Conservation (phyloP, 2,329 filamentous ascomycete genomes). For the Fusarium burgessii region DNA sequence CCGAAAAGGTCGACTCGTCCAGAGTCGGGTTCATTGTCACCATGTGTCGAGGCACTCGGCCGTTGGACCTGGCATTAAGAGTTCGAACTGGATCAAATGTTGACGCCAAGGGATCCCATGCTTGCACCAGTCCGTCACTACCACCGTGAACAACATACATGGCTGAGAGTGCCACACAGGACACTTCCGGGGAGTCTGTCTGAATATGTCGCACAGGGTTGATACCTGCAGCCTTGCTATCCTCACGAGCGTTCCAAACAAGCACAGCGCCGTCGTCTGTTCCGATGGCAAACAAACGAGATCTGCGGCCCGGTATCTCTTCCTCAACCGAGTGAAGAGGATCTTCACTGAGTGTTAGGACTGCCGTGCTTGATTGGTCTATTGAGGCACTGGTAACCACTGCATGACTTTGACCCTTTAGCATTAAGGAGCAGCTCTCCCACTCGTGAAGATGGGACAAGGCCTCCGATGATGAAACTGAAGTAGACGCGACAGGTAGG, state of each 20-base stretch:
- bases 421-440: constrained; percentile 49
- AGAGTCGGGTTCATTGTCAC: constrained; percentile 66
- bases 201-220: constrained; percentile 83
- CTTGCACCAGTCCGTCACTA: constrained; percentile 93
- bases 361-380: constrained; percentile 80
- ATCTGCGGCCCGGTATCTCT: constrained; percentile 87
- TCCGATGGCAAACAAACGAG: constrained; percentile 83
- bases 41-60: constrained; percentile 81
- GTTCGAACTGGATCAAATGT: constrained; percentile 82
- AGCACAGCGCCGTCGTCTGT: constrained; percentile 82
- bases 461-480: constrained; percentile 33
- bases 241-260: constrained; percentile 85
- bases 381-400: constrained; percentile 78
- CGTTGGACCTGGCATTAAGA: constrained; percentile 85
- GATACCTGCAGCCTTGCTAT: constrained; percentile 60
- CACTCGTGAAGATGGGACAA: constrained; percentile 48
- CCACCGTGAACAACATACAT: constrained; percentile 93
- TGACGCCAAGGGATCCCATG: constrained; percentile 95
- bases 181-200: constrained; percentile 90
- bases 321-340: constrained; percentile 64
- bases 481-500: constrained; percentile 40
- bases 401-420: constrained; percentile 69
- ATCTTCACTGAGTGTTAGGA: constrained; percentile 81
- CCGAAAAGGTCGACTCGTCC: constrained; percentile 79
- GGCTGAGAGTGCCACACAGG: constrained; percentile 83